These are phyloP conservation scores for Fragilariopsis cylindrus DNA, from an alignment of 108 stramenopile genomes.

Conservation along the genomic window DNA sequence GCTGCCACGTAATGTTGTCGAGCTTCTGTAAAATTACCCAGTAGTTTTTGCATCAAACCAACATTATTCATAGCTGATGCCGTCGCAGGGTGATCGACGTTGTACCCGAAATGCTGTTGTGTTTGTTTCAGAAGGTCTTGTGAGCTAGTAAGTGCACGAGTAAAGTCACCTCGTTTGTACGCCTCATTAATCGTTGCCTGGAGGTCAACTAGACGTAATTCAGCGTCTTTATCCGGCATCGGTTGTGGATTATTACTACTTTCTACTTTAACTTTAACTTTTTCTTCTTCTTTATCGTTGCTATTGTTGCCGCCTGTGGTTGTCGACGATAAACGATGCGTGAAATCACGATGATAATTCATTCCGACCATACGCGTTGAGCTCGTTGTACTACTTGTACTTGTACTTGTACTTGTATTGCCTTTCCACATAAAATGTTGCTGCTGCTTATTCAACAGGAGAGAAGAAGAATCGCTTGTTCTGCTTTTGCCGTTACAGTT, in stretches of 20 bases:
- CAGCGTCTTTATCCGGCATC: conserved; percentile 57
- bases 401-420: background rate
- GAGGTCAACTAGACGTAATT: conserved; percentile 60
- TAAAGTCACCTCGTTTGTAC: conserved; percentile 66
- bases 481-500: background rate
- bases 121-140: conserved; percentile 45
- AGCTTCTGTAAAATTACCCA: conserved; percentile 68
- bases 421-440: background rate
- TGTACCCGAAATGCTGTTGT: conserved; percentile 56
- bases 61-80: conserved; percentile 82
- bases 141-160: conserved; percentile 48
- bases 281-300: background rate
- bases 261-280: background rate
- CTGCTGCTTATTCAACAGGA: background rate
- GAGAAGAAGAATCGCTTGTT: background rate
- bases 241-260: conserved; percentile 10
- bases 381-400: too few species aligned
- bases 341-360: background rate
- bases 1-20: conserved; percentile 59
- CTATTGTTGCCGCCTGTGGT: background rate
- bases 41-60: conserved; percentile 73
- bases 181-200: conserved; percentile 56
- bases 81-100: conserved; percentile 72
- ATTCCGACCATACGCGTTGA: too few species aligned
- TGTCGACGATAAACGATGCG: background rate